These are phyloP conservation scores for Triticum timopheevii DNA, from an alignment of 176 grass and related monocot genomes.

Conservation along the genomic window DNA sequence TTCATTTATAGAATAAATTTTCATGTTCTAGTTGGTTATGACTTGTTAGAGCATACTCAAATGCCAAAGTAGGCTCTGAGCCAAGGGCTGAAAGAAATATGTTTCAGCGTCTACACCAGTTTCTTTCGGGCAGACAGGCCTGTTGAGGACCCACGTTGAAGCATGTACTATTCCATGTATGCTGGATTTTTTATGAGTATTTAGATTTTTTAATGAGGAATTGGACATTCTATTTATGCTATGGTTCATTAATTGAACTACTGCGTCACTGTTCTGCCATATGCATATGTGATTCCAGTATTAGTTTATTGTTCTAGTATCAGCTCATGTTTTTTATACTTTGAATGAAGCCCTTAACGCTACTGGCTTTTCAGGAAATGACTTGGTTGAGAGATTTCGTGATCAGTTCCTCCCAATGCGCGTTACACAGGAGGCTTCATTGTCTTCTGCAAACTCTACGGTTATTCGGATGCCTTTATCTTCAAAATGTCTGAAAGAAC, in stretches of 20 bases:
- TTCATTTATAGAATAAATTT: conserved; percentile 5
- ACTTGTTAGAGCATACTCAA: neutral
- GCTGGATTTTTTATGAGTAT: neutral
- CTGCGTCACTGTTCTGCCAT: neutral
- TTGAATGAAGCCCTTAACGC: neutral
- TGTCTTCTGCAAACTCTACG: conserved; percentile 73
- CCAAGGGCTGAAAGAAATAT: neutral
- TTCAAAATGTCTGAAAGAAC: conserved; percentile 81
- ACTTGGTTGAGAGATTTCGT: conserved; percentile 88
- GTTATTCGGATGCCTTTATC: conserved; percentile 95
- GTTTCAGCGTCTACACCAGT: neutral
- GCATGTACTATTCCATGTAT: neutral
- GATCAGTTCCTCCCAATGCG: conserved; percentile 93
- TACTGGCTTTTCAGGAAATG: conserved; percentile 66
- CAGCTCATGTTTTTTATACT: neutral
- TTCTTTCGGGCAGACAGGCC: conserved; percentile 11
- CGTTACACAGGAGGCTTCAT: conserved; percentile 70
- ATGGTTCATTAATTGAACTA: conserved; percentile 19
- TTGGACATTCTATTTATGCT: conserved; percentile 22
- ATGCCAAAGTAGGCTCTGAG: neutral
- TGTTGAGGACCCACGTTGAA: neutral
- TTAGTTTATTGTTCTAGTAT: neutral
- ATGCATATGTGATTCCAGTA: neutral
- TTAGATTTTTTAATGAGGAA: neutral
- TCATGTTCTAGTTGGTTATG: conserved; percentile 3